Base-by-base conservation (phyloP, 805 yeast genomes). In the Yarrowia porcina region DNA sequence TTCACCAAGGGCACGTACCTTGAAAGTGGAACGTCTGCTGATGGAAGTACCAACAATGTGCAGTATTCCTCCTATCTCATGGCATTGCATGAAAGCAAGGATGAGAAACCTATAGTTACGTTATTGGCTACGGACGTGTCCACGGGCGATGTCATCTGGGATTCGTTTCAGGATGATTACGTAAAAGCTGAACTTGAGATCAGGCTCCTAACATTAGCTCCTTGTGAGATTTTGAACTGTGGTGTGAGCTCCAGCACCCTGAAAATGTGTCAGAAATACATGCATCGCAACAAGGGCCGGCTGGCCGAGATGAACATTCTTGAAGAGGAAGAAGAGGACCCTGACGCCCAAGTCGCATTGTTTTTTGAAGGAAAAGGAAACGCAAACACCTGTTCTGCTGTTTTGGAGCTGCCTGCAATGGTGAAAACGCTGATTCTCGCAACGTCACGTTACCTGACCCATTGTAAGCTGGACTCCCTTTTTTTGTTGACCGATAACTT, bases 1-100 rank as follows among this genome's bases (percentile, higher is more conserved):
- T 90, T 86, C 71, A 90, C 97, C 0, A 81, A 82, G 59, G 97
- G 96, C 0, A 92, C 98, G 0, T 90, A 87, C 74, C 82, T 90
- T 67, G 92, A 86, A 60, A 86, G 82, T 63, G 82, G 81, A 56
- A 75, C 71, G n/a, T n/a, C n/a, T 11, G 67, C 64, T 33, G 69
- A 45, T 18, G 67, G 9, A 18, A 69, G 41, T 18, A 13, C 23
- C 7, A 36, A 21, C 61, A 69, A 36, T 61, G 47, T 44, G 4
- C 23, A 45, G 13, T 45, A 45, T 2, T 64, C 69, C 0, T 71
- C 74, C n/a, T 71, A 67, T 62, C 42, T 72, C 4, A 35, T 70
- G 41, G 72, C 72, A 1, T 20, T 71, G 8, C 39, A 63, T 39
- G 66, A 64, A 38, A 21, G 18, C 9, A 23, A 47, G 13, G 62